A percentile compares a stretch with the other conserved stretches of the same genome.
These are phyloP conservation scores for Geotrichum aggregatum DNA, from an alignment of 1,139 yeast genomes.

Conservation along the genomic window DNA sequence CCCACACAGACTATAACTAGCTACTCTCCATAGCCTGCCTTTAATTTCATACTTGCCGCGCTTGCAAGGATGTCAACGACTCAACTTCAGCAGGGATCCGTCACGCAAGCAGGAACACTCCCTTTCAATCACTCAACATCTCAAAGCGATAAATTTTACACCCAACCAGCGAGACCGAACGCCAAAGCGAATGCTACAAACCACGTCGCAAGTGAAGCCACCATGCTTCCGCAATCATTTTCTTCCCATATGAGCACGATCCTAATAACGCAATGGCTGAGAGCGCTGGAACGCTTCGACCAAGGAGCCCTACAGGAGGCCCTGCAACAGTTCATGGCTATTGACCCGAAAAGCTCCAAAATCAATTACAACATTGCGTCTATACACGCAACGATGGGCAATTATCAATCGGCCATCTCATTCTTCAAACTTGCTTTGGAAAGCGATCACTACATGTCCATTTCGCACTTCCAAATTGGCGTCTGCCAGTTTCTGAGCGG, in stretches of 20 bases:
- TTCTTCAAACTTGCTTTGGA: constrained; percentile 23
- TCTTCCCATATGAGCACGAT: constrained; percentile 3
- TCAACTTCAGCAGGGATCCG: no score
- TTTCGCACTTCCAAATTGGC: constrained; percentile 30
- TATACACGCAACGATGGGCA: constrained; percentile 23
- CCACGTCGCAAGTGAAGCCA: no score
- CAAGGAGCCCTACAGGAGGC: constrained; percentile 16
- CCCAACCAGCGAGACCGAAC: no score
- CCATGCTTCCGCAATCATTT: no score
- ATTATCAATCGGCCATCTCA: constrained; percentile 22
- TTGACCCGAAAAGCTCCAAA: constrained; percentile 20
- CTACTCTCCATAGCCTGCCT: no score
- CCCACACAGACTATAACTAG: no score
- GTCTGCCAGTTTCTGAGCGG: constrained; percentile 28
- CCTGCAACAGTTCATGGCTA: constrained; percentile 10
- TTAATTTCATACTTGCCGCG: no score
- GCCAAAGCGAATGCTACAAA: no score
- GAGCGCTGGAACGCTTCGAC: constrained; percentile 19
- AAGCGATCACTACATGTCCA: constrained; percentile 28
- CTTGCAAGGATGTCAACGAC: no score
- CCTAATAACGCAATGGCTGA: constrained; percentile 18
- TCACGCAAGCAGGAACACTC: no score
- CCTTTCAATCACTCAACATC: no score
- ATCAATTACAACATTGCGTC: constrained; percentile 25
- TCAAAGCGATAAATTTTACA: no score